phyloP scores from a whole-genome alignment of 2,329 filamentous ascomycete species.

The Calonectria pseudoreteaudii region DNA sequence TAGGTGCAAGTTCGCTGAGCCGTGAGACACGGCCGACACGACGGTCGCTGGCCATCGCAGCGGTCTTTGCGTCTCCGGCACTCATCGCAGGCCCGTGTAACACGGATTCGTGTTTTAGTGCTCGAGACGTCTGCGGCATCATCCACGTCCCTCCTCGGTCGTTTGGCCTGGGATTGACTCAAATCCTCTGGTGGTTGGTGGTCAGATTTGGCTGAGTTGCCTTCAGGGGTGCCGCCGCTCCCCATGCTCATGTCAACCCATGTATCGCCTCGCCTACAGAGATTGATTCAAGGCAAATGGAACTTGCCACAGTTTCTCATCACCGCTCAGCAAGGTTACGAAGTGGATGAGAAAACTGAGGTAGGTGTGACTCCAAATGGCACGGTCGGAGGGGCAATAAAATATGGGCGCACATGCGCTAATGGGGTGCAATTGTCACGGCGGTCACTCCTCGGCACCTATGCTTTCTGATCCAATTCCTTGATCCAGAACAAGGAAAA shows the following conservation, averaged over 20 bases:
- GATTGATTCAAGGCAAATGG: background rate
- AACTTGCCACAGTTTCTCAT: background rate
- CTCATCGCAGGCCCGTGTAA: slow-evolving; percentile 24
- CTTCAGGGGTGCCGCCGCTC: slow-evolving; percentile 13
- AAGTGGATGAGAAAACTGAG: background rate
- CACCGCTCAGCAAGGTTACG: background rate
- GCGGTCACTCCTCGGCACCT: background rate
- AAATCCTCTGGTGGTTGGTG: slow-evolving; percentile 6
- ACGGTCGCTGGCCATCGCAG: slow-evolving; percentile 24
- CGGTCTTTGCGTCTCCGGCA: slow-evolving; percentile 28
- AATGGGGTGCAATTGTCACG: background rate
- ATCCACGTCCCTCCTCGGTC: background rate
- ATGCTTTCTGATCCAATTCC: background rate
- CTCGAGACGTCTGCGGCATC: background rate
- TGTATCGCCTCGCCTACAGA: background rate
- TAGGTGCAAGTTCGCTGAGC: slow-evolving; percentile 17
- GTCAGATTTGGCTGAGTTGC: slow-evolving; percentile 8
- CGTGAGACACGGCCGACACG: slow-evolving; percentile 11
- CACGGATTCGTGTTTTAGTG: background rate
- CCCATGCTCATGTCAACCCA: slow-evolving; percentile 20
- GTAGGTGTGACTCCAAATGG: background rate
- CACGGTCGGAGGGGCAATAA: background rate
- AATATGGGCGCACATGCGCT: background rate
- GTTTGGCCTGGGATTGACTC: background rate
- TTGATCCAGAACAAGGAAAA: too few species aligned